A percentile compares a stretch with the other conserved stretches of the same genome.
Conservation (phyloP, 2,329 filamentous ascomycete species). For the Colletotrichum sansevieriae region DNA sequence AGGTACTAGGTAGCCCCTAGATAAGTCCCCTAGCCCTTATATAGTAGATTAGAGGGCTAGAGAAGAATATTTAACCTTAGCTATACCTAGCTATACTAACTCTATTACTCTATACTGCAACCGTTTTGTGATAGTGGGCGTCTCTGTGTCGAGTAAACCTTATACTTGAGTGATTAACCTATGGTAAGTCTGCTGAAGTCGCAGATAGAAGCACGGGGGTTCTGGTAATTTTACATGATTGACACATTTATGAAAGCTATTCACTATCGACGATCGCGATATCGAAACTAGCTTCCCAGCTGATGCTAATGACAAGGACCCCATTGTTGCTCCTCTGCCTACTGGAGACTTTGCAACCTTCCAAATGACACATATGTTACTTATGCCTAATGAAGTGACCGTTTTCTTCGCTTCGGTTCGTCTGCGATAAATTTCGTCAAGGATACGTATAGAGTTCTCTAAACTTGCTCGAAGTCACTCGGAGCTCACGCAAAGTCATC, state of each 20-base stretch:
- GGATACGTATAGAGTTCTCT: slow-evolving; percentile 51
- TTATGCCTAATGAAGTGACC: slow-evolving; percentile 49
- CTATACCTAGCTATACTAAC: too few relatives aligned
- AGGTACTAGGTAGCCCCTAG: too few relatives aligned
- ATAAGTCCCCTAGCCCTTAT: too few relatives aligned
- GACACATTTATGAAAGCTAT: slow-evolving; percentile 58
- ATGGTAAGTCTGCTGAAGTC: slow-evolving; percentile 47
- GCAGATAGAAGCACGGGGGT: slow-evolving; percentile 55
- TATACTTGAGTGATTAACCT: slow-evolving; percentile 46
- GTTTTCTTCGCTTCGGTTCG: slow-evolving; percentile 55
- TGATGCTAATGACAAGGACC: slow-evolving; percentile 51
- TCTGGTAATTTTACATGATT: slow-evolving; percentile 61
- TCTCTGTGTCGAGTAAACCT: slow-evolving; percentile 54
- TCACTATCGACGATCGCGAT: slow-evolving; percentile 55
- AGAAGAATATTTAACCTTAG: background rate
- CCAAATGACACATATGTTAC: slow-evolving; percentile 17
- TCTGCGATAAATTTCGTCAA: slow-evolving; percentile 56
- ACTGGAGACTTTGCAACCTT: slow-evolving; percentile 33
- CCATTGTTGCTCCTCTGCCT: slow-evolving; percentile 42
- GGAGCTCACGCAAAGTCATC: slow-evolving; percentile 22
- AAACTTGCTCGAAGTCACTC: slow-evolving; percentile 15
- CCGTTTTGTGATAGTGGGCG: too few relatives aligned
- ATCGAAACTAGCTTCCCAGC: slow-evolving; percentile 54
- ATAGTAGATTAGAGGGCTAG: too few relatives aligned
- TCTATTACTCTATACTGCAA: too few relatives aligned